Base-by-base conservation (phyloP, 768 basidiomycete species). In the Tremella mesenterica region DNA sequence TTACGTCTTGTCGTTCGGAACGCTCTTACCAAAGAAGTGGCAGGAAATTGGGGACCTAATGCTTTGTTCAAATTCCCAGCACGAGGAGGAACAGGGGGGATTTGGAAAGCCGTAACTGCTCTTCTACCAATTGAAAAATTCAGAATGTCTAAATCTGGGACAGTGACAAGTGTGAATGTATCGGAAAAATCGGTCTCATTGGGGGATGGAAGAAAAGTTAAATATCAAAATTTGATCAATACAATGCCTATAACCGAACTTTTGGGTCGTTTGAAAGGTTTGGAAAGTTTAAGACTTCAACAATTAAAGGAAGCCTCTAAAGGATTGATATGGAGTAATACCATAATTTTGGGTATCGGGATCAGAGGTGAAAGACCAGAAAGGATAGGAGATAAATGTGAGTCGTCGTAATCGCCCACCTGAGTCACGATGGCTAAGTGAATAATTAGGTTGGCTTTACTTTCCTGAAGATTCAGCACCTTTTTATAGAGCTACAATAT, bases 401-500 rank as follows among this genome's bases (percentile, higher is more conserved):
- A 51, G 67, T 53, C 12, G 3, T 10, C 18, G 21, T 27, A 18
- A 48, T 25, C 20, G 18, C 23, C n/a, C 38, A 3, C 4, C 48
- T 34, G 5, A 26, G 21, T 21, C 26, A 12, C 14, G 20, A 34
- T 1, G n/a, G n/a, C n/a, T n/a, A n/a, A n/a, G n/a, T n/a, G n/a
- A n/a, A n/a, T n/a, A 6, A 18, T 16, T 34, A 65, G 67, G 64
- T 58, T 70, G 69, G 65, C 57, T 67, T 0, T 66, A 67, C 54
- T 67, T 67, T 67, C 74, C 74, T 10, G 74, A 74, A 60, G 65
- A 67, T 50, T 64, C 74, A 61, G 66, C 68, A n/a, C 74, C 74
- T 14, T 75, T 74, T 69, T 75, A 75, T 64, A 67, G 74, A 30
- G 71, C 71, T 13, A 76, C 75, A 47, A 73, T 76, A 54, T 76